Base-by-base conservation (phyloP, 371 early-diverging fungal genomes). In the Mortierella sp. region DNA sequence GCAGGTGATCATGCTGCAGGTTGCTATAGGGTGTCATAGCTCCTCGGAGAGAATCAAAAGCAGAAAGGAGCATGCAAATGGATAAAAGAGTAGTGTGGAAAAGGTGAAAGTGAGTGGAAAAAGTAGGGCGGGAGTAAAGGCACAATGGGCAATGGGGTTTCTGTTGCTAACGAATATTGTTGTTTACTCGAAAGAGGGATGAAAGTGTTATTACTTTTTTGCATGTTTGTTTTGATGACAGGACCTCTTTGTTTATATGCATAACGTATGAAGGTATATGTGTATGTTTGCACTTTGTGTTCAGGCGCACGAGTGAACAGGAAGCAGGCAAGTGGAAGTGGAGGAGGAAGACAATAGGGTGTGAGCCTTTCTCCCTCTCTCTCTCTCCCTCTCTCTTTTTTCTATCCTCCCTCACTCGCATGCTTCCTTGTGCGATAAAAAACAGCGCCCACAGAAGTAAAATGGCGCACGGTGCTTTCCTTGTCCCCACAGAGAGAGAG, bases 401-500 rank as follows among this genome's bases (percentile, higher is more conserved):
- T 21, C 13, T 21, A 16, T 6, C 19, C 21, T 40, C 40, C 24
- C 10, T 67, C 24, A 40, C 1, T 24, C 24, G 14, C 64, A 64
- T 64, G 64, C 64, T 37, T 64, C 21, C 67, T 37, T 67, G 67
- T 40, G 40, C 67, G 26, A 61, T 31, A 16, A 31, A 61, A 8
- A 34, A 34, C 64, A 64, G 21, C 21, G 16, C 34, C 34, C 34
- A 16, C 34, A 59, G 5, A 61, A 34, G 2, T 61, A 61, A 61
- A 61, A n/a, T 59, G 21, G 43, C 37, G 67, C 67, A 40, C 40
- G 67, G 67, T 67, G 40, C 67, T 37, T 34, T 34, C 31, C 61
- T 34, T 31, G 14, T 31, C 31, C 16, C 54, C 21, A 67, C 64
- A 19, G 9, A 61, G 21, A 21, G 3, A 37, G 19, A 19, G 34